Evolutionary conservation across 2,329 filamentous ascomycete species (phyloP).

Genomic region (Trichoderma atroviride): DNA sequence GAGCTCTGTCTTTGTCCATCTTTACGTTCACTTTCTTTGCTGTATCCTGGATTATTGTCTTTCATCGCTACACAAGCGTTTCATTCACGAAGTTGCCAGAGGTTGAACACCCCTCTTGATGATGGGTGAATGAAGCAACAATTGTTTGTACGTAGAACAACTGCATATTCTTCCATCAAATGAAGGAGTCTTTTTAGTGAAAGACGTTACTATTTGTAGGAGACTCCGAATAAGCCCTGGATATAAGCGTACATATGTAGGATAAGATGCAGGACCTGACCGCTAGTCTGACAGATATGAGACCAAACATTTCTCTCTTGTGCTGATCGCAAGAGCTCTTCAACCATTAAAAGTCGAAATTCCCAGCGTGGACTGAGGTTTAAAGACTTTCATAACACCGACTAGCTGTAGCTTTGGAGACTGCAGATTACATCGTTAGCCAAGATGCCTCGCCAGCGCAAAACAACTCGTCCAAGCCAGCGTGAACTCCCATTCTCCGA

Average conservation of each 20-base stretch:
- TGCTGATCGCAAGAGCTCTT: not conserved
- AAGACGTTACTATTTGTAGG: conserved; percentile 3
- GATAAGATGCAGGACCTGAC: conserved; percentile 16
- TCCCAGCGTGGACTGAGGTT: not conserved
- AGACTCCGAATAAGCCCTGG: not conserved
- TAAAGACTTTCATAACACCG: not conserved
- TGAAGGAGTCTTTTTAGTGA: not conserved
- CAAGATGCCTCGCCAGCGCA: conserved; percentile 1
- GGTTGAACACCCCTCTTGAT: not conserved
- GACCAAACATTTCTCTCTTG: not conserved
- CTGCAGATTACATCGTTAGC: not conserved
- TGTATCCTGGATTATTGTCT: not conserved
- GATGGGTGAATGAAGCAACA: not conserved
- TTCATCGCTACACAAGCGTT: conserved; percentile 1
- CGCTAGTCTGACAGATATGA: conserved; percentile 11
- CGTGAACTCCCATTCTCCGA: conserved; percentile 20
- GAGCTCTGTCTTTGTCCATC: not conserved
- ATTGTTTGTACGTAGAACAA: not conserved
- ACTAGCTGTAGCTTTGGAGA: not conserved
- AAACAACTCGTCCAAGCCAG: conserved; percentile 8
- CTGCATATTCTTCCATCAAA: not conserved
- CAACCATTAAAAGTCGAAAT: not conserved
- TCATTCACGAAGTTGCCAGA: not conserved
- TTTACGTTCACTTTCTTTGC: not conserved
- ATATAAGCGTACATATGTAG: not conserved